Conservation (phyloP, 139 green algal genomes). For the Chlorella sp. region DNA sequence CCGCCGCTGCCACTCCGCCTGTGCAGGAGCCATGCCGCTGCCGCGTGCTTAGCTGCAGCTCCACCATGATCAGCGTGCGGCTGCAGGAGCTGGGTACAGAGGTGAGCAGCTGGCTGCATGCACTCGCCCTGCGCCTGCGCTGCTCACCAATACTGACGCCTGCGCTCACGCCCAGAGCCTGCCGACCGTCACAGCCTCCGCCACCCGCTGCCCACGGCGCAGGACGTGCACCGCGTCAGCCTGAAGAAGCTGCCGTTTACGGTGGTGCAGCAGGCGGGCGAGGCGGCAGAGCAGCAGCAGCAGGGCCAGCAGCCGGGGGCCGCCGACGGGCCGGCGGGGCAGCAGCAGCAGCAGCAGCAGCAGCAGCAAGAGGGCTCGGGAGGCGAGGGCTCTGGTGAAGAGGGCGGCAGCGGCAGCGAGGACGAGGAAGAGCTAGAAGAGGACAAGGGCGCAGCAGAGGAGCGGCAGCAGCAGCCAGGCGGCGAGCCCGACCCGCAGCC, state of each 20-base stretch:
- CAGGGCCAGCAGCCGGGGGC: background rate
- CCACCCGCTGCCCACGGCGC: background rate
- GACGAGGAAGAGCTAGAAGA: background rate
- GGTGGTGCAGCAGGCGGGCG: background rate
- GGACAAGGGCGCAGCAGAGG: background rate
- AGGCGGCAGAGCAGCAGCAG: background rate
- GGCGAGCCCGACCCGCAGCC: background rate
- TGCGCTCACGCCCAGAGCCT: no score
- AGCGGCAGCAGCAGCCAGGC: background rate
- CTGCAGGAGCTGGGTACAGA: slow-evolving; percentile 12
- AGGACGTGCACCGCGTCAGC: slow-evolving; percentile 16
- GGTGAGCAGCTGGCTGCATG: background rate
- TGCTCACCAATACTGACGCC: no score
- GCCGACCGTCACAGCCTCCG: no score
- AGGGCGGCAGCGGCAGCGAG: background rate
- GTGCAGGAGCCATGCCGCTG: background rate
- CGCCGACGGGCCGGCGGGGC: background rate
- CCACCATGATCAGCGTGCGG: slow-evolving; percentile 16
- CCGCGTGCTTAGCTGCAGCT: slow-evolving; percentile 9
- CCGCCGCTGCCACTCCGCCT: background rate
- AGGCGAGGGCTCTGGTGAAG: background rate
- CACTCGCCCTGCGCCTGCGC: no score
- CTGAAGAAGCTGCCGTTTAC: slow-evolving; percentile 20
- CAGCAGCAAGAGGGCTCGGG: background rate
- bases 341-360: background rate